These are phyloP conservation scores for Fraxinus sp. DNA, from an alignment of 305 asterid genomes.

Conservation along the genomic window DNA sequence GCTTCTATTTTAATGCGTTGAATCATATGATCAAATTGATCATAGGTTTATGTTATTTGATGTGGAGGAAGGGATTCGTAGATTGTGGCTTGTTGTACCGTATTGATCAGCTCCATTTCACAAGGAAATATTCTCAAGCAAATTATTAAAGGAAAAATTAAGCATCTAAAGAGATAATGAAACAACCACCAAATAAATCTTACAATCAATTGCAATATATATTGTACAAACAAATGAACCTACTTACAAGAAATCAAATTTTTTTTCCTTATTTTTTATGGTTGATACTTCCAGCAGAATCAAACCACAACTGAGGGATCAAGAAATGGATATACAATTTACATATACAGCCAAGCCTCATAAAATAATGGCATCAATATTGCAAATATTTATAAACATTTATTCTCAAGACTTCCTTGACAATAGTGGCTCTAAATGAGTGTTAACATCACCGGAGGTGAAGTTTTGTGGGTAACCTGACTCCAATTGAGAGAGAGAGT, in stretches of 20 bases:
- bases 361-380: background rate
- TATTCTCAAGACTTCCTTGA: slow-evolving; percentile 44
- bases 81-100: background rate
- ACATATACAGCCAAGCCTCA: background rate
- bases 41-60: background rate
- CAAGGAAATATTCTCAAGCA: background rate
- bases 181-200: background rate
- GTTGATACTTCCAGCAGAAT: background rate
- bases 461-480: slow-evolving; percentile 44
- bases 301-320: background rate
- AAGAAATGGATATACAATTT: slow-evolving; percentile 2
- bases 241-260: background rate
- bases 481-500: slow-evolving; percentile 55
- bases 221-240: background rate
- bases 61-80: background rate
- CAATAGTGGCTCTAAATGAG: slow-evolving; percentile 70
- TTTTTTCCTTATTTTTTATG: background rate
- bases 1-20: background rate
- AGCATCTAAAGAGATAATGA: background rate
- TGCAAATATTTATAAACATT: background rate
- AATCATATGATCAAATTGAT: background rate
- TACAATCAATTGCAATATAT: background rate
- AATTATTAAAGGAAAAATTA: background rate
- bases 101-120: background rate
- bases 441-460: slow-evolving; percentile 29